phyloP scores from a whole-genome alignment of 352 stramenopile genomes.

The Globisporangium mamillatum region DNA sequence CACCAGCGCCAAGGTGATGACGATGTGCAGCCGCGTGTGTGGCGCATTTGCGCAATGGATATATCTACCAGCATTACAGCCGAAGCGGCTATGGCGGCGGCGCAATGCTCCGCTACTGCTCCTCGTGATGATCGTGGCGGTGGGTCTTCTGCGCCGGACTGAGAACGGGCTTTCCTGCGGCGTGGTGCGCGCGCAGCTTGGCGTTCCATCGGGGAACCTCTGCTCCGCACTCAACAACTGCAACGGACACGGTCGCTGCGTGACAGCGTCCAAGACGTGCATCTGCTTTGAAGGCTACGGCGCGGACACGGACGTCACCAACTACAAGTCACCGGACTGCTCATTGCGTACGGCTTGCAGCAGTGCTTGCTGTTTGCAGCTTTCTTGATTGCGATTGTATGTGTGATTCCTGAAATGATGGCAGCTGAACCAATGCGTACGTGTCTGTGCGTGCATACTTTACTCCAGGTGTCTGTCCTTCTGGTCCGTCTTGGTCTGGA shows the following conservation, averaged over 20 bases:
- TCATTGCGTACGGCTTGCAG: conserved; percentile 42
- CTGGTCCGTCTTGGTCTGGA: conserved; percentile 56
- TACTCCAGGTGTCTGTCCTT: conserved; percentile 58
- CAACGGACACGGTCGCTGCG: conserved; percentile 87
- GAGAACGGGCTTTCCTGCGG: background rate
- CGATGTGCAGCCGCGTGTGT: background rate
- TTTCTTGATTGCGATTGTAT: background rate
- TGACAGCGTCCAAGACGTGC: conserved; percentile 82
- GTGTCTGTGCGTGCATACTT: background rate
- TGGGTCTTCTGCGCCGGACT: background rate
- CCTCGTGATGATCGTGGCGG: background rate
- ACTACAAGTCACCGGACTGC: conserved; percentile 83
- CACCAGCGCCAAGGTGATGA: background rate
- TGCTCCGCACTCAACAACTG: conserved; percentile 82
- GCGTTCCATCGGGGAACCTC: conserved; percentile 58
- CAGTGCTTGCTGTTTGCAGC: background rate
- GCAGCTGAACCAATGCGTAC: background rate
- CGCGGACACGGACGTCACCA: conserved; percentile 68
- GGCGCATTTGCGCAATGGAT: background rate
- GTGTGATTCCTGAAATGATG: background rate
- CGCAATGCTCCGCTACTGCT: background rate
- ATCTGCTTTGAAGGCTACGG: conserved; percentile 88
- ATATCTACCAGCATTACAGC: background rate
- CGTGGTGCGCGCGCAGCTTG: conserved; percentile 33
- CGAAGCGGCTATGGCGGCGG: background rate